Evolutionary conservation across 2,329 filamentous ascomycete species (phyloP), one percentile per base, ranked within the genome.

Genomic region (Cordyceps fumosorosea): DNA sequence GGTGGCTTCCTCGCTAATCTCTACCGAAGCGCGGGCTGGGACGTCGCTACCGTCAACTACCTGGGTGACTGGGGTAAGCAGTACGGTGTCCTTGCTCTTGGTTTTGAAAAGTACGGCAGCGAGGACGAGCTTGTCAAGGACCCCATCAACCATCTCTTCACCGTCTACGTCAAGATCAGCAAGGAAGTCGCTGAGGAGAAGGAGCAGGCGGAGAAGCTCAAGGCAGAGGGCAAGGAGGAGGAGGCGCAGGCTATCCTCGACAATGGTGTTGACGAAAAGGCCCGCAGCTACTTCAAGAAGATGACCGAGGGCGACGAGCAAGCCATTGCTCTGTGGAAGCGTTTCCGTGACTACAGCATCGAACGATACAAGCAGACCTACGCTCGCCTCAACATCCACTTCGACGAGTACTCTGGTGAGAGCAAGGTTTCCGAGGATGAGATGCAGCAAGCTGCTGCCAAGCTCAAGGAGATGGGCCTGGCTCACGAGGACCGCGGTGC

Each of bases 11-110:
- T 92, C 47, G 79, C 87, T 24, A 91, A 91, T 71, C 75, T 91
- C 20, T 89, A 91, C 72, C 81, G 88, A 68, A 79, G 78, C 37
- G 85, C 85, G 40, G 89, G 89, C 56, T 92, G 88, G 88, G 85
- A 92, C 42, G 87, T 91, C 0, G 75, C 81, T 58, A 81, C 87
- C 61, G 87, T 92, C 80, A 92, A 92, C 78, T 76, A 91, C 74
- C 81, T 91, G 5, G 89, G 89, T 60, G 88, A 91, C 73, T 93
- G 90, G 89, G 89, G 89, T 48, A 91, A 90, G 78, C 89, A 91
- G 75, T 91, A 85, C 66, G 83, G 83, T 67, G 81, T 93, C 22
- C 77, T 93, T 66, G 89, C 89, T 5, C 80, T 93, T 61, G 89
- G 88, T 0, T 95, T 88, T 72, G 82, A 90, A 71, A 85, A 84